Evolutionary conservation across 208 protist genomes (phyloP).

Genomic region (Endotrypanum monterogeii): DNA sequence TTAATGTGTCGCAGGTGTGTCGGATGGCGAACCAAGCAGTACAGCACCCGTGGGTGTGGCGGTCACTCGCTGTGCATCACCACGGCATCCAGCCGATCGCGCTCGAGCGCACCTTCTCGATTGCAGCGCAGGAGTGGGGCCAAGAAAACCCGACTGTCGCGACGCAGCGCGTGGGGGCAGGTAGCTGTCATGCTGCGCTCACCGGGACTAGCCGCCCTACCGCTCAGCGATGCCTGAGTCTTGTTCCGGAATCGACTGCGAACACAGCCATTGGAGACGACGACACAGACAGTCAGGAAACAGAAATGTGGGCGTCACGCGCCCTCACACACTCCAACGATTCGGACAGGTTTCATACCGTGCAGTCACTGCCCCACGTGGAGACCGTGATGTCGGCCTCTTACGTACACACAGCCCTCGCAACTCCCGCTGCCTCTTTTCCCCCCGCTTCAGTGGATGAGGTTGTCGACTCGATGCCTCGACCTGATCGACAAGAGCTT

Average conservation of each 20-base stretch:
- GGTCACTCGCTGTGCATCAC: conserved; percentile 23
- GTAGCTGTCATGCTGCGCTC: background rate
- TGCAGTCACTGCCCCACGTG: background rate
- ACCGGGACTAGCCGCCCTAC: background rate
- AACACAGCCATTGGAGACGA: background rate
- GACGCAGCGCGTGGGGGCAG: background rate
- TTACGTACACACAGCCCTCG: background rate
- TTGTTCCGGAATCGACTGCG: background rate
- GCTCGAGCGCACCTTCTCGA: conserved; percentile 13
- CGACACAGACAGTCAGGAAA: background rate
- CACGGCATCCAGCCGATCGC: conserved; percentile 15
- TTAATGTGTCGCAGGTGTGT: conserved; percentile 26
- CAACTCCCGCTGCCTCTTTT: background rate
- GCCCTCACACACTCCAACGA: background rate
- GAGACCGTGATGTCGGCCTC: background rate
- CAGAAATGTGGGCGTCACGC: background rate
- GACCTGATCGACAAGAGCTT: background rate
- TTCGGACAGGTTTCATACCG: background rate
- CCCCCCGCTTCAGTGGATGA: background rate
- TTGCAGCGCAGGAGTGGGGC: conserved; percentile 16
- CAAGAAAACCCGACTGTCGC: background rate
- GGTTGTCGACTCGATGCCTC: background rate
- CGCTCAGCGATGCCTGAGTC: background rate
- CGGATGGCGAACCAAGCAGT: conserved; percentile 3
- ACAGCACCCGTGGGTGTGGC: conserved; percentile 40